These are phyloP conservation scores for Starmera pachycereana DNA, from an alignment of 805 yeast genomes.

Conservation along the genomic window DNA sequence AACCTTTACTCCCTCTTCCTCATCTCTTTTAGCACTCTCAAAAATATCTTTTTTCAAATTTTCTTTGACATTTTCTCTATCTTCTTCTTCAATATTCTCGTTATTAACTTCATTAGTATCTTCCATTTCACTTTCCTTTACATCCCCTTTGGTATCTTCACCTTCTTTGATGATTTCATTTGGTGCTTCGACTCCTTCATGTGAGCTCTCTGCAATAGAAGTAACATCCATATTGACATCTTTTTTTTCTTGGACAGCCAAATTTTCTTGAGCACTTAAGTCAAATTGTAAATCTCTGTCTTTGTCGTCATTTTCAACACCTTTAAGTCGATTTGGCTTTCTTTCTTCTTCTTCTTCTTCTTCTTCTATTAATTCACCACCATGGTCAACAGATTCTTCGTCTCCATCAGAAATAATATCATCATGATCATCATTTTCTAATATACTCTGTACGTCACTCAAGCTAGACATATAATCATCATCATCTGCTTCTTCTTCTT, in stretches of 20 bases:
- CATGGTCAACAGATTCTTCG: slow-evolving; percentile 5
- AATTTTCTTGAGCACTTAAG: no score
- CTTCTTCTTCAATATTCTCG: background rate
- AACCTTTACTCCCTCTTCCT: background rate
- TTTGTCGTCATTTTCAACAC: background rate
- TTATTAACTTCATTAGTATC: no score
- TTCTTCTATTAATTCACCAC: slow-evolving; percentile 2
- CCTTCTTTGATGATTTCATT: slow-evolving; percentile 1
- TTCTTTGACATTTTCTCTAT: background rate
- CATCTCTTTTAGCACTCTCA: background rate
- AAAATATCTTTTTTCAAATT: background rate
- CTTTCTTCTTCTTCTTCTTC: slow-evolving; percentile 6
- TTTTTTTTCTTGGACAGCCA: no score
- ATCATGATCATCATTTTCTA: slow-evolving; percentile 14
- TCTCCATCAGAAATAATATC: slow-evolving; percentile 8
- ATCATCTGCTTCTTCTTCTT: background rate
- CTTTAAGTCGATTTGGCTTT: background rate
- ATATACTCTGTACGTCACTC: slow-evolving; percentile 11
- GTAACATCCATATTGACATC: no score
- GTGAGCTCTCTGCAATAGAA: no score
- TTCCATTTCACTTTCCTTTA: background rate
- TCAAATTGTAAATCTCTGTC: no score
- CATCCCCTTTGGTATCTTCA: background rate
- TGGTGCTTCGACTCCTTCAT: background rate
- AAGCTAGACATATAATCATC: background rate